Evolutionary conservation across 139 green algal genomes (phyloP).

Genomic region (Edaphochlamys debaryana): DNA sequence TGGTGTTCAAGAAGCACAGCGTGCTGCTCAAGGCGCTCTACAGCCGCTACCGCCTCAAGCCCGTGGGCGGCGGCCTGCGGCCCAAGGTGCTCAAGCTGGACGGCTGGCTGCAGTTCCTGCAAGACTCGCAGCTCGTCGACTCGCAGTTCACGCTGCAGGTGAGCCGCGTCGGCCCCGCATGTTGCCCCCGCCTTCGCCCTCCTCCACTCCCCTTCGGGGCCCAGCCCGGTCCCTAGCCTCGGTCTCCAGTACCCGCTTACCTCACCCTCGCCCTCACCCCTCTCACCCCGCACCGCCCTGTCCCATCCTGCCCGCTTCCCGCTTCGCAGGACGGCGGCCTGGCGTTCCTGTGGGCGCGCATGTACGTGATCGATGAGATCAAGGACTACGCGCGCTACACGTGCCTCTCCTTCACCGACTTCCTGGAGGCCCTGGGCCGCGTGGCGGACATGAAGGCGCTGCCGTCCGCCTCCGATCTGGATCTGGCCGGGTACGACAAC

Average conservation of each 20-base stretch:
- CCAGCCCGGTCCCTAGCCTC: too few species aligned
- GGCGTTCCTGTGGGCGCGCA: constrained; percentile 77
- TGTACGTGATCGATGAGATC: constrained; percentile 80
- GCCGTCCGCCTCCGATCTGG: constrained; percentile 62
- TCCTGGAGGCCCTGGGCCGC: constrained; percentile 77
- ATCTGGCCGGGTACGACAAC: constrained; percentile 67
- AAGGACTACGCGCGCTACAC: constrained; percentile 79
- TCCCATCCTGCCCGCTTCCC: too few species aligned
- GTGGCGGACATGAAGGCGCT: constrained; percentile 77
- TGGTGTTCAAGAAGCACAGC: constrained; percentile 70
- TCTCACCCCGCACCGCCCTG: too few species aligned
- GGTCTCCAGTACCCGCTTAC: too few species aligned
- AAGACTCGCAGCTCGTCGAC: constrained; percentile 67
- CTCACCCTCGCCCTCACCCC: too few species aligned
- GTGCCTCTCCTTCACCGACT: constrained; percentile 76
- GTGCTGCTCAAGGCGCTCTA: constrained; percentile 76
- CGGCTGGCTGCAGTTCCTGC: constrained; percentile 74
- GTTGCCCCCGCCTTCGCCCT: too few species aligned
- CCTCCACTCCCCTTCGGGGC: too few species aligned
- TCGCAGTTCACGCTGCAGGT: constrained; percentile 71
- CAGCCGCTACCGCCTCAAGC: constrained; percentile 73
- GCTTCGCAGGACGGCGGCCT: constrained; percentile 62
- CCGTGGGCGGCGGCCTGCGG: constrained; percentile 70
- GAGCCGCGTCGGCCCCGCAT: too few species aligned
- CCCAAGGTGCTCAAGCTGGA: constrained; percentile 79